phyloP scores from a whole-genome alignment of 2,329 filamentous ascomycete species.

The Monilinia vaccinii-corymbosi region DNA sequence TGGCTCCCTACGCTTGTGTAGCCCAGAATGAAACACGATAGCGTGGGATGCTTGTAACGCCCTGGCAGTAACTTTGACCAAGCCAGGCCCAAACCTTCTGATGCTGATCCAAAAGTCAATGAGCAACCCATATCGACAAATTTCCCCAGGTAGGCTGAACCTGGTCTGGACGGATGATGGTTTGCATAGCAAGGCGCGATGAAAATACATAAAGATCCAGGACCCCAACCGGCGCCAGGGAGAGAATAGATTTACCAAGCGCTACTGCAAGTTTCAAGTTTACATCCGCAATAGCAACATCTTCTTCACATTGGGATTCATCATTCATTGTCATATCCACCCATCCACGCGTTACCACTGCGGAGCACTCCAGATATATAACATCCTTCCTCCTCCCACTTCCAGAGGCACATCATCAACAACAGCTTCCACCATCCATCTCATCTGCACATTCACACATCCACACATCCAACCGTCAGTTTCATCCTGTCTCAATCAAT shows the following conservation, averaged over 20 bases:
- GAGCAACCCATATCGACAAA: conserved; percentile 7
- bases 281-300: conserved; percentile 3
- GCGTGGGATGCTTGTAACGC: conserved; percentile 26
- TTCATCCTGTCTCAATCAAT: background rate
- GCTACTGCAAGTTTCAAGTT: conserved; percentile 7
- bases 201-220: conserved; percentile 12
- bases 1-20: conserved; percentile 4
- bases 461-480: background rate
- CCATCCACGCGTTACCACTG: background rate
- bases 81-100: conserved; percentile 7
- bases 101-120: conserved; percentile 8
- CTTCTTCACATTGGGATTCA: conserved; percentile 2
- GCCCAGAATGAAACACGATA: conserved; percentile 29
- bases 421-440: conserved; percentile 3
- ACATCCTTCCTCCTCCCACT: background rate
- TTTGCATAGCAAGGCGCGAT: background rate
- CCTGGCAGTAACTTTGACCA: conserved; percentile 11
- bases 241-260: conserved; percentile 7
- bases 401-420: conserved; percentile 1
- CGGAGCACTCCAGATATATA: conserved; percentile 11
- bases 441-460: background rate
- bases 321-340: background rate
- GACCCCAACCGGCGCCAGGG: conserved; percentile 1
- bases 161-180: conserved; percentile 5
- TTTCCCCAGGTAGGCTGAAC: conserved; percentile 10